Evolutionary conservation across 441 rosid species (phyloP).

Genomic region (Erodium texanum): DNA sequence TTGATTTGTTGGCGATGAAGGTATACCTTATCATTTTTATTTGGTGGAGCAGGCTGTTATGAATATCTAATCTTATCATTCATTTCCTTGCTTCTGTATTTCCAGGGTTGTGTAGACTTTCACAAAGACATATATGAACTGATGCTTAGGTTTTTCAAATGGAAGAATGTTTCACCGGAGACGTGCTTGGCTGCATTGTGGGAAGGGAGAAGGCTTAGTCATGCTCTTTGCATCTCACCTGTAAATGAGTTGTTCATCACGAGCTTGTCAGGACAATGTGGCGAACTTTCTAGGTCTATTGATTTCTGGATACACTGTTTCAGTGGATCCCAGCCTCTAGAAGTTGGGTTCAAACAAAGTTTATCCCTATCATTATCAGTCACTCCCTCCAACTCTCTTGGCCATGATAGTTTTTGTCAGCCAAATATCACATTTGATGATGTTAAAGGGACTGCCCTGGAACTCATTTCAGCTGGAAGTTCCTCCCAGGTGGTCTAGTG

Average conservation of each 20-base stretch:
- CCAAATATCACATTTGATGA: constrained; percentile 38
- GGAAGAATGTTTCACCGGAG: constrained; percentile 42
- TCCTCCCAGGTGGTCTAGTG: constrained; percentile 5
- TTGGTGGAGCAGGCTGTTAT: constrained; percentile 10
- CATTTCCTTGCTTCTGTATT: constrained; percentile 9
- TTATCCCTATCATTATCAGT: constrained; percentile 33
- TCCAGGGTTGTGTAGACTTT: constrained; percentile 56
- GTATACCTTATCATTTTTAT: constrained; percentile 27
- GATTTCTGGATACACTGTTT: constrained; percentile 68
- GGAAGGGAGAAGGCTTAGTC: constrained; percentile 81
- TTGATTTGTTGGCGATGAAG: constrained; percentile 71
- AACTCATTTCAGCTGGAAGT: constrained; percentile 62
- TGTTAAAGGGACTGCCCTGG: constrained; percentile 47
- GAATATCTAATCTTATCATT: constrained; percentile 9
- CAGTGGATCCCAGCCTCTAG: constrained; percentile 45
- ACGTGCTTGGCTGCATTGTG: constrained; percentile 56
- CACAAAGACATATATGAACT: constrained; percentile 46
- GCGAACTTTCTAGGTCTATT: constrained; percentile 39
- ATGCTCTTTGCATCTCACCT: constrained; percentile 76
- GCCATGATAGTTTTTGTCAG: constrained; percentile 24
- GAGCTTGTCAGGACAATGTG: constrained; percentile 40
- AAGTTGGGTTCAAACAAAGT: constrained; percentile 56
- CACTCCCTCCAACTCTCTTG: constrained; percentile 20
- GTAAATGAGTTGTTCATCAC: constrained; percentile 46
- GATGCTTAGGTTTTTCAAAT: constrained; percentile 42